Base-by-base conservation (phyloP, 2,329 filamentous ascomycete genomes). In the Macrophomina pseudophaseolina region DNA sequence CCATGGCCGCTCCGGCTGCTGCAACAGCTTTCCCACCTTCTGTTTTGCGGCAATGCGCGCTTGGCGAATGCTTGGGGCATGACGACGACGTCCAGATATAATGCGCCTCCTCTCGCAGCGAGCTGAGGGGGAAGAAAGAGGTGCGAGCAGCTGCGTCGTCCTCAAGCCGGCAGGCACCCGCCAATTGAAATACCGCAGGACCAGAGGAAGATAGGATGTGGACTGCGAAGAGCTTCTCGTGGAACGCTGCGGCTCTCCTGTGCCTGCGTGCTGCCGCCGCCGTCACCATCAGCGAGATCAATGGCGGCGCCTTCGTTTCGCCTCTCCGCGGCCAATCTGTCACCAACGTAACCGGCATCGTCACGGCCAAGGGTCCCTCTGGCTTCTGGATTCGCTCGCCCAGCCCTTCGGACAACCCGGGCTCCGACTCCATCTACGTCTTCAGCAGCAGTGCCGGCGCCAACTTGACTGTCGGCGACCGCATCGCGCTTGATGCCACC, bases 381-480 rank as follows among this genome's bases (percentile, higher is more conserved):
- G 90, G 90, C 12, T 82, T 92, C 73, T 92, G 85, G 81, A 80
- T 92, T 18, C 86, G 87, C 51, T 90, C 88, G 1, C 85, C 84
- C 0, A 80, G 78, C 40, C 84, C 86, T 0, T 86, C 90, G 72
- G 75, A 81, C 56, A 84, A 88, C 72, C 74, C 79, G 14, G 79
- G 80, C 54, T 91, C 88, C 0, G 87, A 90, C 73, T 87, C 87
- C 1, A 75, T 92, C 68, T 91, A 90, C 71, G 84, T 92, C 48
- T 92, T 85, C 72, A 83, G 86, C 69, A 81, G 80, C 69, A 78
- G 79, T 5, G 81, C 86, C 1, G 81, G 82, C 23, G 74, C 78
- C 6, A 84, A 84, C 71, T 77, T 89, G 54, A 82, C 83, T 7
- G 84, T 90, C 9, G 90, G 90, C 59, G 88, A 91, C 71, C 78